Base-by-base conservation (phyloP, 345 rosid genomes). In the Murraya paniculata region DNA sequence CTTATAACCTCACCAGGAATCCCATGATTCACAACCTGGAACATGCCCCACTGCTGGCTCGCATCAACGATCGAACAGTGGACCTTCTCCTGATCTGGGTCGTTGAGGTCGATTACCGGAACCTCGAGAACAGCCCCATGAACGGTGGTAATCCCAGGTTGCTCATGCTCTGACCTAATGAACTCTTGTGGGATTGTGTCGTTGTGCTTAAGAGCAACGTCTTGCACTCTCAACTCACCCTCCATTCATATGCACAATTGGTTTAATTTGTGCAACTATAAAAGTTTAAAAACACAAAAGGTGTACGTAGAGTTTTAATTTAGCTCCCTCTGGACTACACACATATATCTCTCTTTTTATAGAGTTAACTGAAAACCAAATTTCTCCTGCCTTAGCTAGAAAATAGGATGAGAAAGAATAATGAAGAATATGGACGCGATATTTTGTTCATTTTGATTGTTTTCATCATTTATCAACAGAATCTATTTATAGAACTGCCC, bases 41-140 rank as follows among this genome's bases (percentile, higher is more conserved):
- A 71, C 18, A 82, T 71, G 8, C 85, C 85, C 85, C 82, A 82
- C 4, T 79, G 73, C 27, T 58, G 60, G 60, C 82, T 35, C 7
- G 82, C 85, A 24, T 73, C 64, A 9, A 69, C 24, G 22, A 36
- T 73, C 67, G 22, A 38, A 25, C 9, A 8, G n/a, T 13, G 55
- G 33, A 39, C 35, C 28, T 74, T 38, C 25, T 21, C 55, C 57
- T 60, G 16, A 41, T 74, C 77, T n/a, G 36, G 57, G 18, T 74
- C 58, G 5, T 45, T 27, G 38, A 74, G 68, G 25, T 74, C 56
- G 28, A 74, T 74, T 14, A 38, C 55, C 2, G 69, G 69, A 45
- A 74, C 77, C 28, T 74, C 69, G 2, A 64, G 69, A 3, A 36
- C 31, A 8, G 16, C 45, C 57, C 69, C 77, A 6, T 39, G 66